These are phyloP conservation scores for Vitis labrusca DNA, from an alignment of 164 flowering plant genomes.

Conservation along the genomic window DNA sequence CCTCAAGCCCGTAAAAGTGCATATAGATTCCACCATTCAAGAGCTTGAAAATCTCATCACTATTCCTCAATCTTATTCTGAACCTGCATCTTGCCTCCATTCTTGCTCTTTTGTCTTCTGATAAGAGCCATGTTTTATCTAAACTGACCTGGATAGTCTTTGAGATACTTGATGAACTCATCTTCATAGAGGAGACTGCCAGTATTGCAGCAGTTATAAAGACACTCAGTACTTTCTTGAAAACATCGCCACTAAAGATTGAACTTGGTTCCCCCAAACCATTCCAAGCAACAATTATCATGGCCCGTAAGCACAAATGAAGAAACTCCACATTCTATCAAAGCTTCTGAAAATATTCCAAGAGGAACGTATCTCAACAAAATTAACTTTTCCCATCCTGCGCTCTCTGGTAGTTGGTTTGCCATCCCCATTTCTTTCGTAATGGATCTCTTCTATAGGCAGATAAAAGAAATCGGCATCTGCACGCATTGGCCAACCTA, in stretches of 20 bases:
- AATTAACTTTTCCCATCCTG: constrained; percentile 90
- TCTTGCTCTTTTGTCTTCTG: constrained; percentile 86
- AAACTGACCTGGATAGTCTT: constrained; percentile 78
- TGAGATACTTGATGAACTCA: constrained; percentile 73
- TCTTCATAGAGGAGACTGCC: constrained; percentile 88
- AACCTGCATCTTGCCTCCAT: constrained; percentile 96
- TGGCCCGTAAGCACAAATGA: constrained; percentile 84
- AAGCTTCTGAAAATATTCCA: constrained; percentile 95
- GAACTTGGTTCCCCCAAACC: constrained; percentile 62
- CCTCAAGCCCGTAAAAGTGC: constrained; percentile 94
- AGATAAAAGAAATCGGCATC: constrained; percentile 89
- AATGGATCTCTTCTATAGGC: constrained; percentile 28
- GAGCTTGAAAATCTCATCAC: constrained; percentile 85
- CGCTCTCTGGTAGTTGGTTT: constrained; percentile 39
- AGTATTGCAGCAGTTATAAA: constrained; percentile 93
- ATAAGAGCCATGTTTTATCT: constrained; percentile 82
- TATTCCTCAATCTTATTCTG: constrained; percentile 98
- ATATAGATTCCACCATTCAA: constrained; percentile 91
- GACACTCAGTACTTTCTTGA: constrained; percentile 80
- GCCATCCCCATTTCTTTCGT: constrained; percentile 56
- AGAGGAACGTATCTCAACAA: constrained; percentile 91
- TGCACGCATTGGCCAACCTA: constrained; percentile 99
- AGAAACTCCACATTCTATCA: constrained; percentile 94
- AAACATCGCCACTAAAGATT: constrained; percentile 58
- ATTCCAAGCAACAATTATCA: constrained; percentile 97